Percentiles rank a stretch among this genome's conserved stretches.
These are phyloP conservation scores for Eutrema japonicum DNA, from an alignment of 345 rosid genomes.

Conservation along the genomic window DNA sequence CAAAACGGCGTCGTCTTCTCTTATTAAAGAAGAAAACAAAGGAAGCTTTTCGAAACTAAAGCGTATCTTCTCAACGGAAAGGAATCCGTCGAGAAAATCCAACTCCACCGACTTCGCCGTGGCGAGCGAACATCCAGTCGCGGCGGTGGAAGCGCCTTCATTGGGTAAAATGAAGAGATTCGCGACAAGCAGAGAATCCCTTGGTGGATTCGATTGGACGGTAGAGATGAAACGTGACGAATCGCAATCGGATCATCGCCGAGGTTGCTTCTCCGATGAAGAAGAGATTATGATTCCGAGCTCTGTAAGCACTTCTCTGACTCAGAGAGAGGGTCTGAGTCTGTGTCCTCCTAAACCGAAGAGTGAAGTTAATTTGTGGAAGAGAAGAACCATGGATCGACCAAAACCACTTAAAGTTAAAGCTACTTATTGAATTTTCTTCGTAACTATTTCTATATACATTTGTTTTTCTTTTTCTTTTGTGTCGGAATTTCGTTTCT, in stretches of 20 bases:
- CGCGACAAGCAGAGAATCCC: constrained; percentile 64
- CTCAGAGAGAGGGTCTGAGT: constrained; percentile 3
- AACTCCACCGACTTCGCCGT: constrained; percentile 16
- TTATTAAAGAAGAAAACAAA: constrained; percentile 30
- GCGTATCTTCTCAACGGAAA: constrained; percentile 47
- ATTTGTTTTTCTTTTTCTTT: neutral
- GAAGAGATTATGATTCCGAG: constrained; percentile 19
- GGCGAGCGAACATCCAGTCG: constrained; percentile 39
- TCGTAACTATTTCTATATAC: neutral
- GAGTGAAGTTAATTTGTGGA: constrained; percentile 78
- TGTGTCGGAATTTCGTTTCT: constrained; percentile 1
- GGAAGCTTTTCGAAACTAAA: constrained; percentile 44
- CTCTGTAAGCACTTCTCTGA: constrained; percentile 25
- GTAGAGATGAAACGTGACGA: constrained; percentile 49
- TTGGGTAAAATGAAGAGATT: constrained; percentile 72
- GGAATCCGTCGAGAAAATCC: constrained; percentile 42
- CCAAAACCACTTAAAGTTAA: constrained; percentile 67
- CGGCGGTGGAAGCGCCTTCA: constrained; percentile 29
- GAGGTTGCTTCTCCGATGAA: neutral
- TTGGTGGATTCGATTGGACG: constrained; percentile 66
- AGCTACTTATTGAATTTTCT: constrained; percentile 1
- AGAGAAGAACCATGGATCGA: constrained; percentile 73
- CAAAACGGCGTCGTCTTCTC: constrained; percentile 8
- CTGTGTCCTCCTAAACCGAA: constrained; percentile 33
- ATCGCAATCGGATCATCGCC: constrained; percentile 6